A percentile compares a stretch with the other conserved stretches of the same genome.
phyloP scores from a whole-genome alignment of 768 basidiomycete genomes.

The Mycena vulgaris region DNA sequence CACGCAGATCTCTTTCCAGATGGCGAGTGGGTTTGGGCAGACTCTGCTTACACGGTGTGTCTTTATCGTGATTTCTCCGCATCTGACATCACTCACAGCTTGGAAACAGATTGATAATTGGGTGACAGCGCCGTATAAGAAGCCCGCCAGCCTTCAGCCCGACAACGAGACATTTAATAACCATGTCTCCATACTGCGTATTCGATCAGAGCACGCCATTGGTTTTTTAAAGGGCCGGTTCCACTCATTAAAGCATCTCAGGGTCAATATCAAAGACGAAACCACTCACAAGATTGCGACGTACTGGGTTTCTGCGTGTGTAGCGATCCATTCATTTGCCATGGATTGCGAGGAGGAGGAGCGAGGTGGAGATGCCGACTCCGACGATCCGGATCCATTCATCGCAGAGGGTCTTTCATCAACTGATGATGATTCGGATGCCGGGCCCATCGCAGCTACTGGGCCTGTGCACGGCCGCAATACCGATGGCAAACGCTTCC shows the following conservation, averaged over 20 bases:
- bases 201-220: constrained; percentile 25
- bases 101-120: no score
- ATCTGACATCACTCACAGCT: not conserved
- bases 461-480: not conserved
- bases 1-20: constrained; percentile 40
- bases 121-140: no score
- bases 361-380: constrained; percentile 1
- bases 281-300: constrained; percentile 42
- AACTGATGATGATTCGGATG: not conserved
- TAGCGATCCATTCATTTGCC: constrained; percentile 44
- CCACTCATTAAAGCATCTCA: constrained; percentile 25
- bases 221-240: constrained; percentile 26
- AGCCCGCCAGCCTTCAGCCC: not conserved
- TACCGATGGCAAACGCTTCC: not conserved
- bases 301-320: constrained; percentile 46
- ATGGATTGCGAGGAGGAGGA: constrained; percentile 42
- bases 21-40: constrained; percentile 54
- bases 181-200: constrained; percentile 22
- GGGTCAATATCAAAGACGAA: constrained; percentile 12
- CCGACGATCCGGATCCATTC: constrained; percentile 18
- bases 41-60: constrained; percentile 53
- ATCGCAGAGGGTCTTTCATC: constrained; percentile 17
- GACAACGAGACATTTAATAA: constrained; percentile 27
- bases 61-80: not conserved
- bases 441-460: not conserved